A percentile compares a stretch with the other conserved stretches of the same genome.
Conservation (phyloP, 2,329 filamentous ascomycete genomes). For the Colletotrichum sp. region DNA sequence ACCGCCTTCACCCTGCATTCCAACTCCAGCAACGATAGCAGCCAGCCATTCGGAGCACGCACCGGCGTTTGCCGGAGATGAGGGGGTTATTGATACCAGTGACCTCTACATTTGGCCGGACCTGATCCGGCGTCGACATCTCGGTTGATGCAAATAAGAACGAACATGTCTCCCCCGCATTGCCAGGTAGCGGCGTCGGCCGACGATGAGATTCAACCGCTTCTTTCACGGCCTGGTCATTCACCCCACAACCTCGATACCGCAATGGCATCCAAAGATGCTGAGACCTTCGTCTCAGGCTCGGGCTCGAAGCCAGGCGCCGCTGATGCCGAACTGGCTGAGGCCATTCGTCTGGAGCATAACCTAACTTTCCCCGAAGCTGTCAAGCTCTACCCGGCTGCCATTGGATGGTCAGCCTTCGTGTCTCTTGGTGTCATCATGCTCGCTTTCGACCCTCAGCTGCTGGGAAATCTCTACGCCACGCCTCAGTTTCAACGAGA, state of each 20-base stretch:
- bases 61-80: conserved; percentile 1
- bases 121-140: neutral
- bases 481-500: conserved; percentile 62
- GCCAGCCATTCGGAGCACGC: neutral
- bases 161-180: neutral
- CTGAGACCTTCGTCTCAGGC: neutral
- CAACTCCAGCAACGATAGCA: neutral
- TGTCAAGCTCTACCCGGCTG: conserved; percentile 46
- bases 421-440: conserved; percentile 66
- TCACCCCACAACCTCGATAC: neutral
- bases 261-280: conserved; percentile 1
- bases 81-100: neutral
- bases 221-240: neutral
- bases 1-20: neutral
- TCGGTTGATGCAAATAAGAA: neutral
- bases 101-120: neutral
- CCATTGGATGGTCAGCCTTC: conserved; percentile 61
- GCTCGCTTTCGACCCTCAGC: conserved; percentile 68
- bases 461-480: conserved; percentile 67
- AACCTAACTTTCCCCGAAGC: conserved; percentile 41
- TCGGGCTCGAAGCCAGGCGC: neutral
- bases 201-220: conserved; percentile 8
- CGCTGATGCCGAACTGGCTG: conserved; percentile 28
- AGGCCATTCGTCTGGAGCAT: conserved; percentile 45
- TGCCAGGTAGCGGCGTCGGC: neutral